phyloP scores from a whole-genome alignment of 805 yeast species.

The Lipomyces spencermartinsiae region DNA sequence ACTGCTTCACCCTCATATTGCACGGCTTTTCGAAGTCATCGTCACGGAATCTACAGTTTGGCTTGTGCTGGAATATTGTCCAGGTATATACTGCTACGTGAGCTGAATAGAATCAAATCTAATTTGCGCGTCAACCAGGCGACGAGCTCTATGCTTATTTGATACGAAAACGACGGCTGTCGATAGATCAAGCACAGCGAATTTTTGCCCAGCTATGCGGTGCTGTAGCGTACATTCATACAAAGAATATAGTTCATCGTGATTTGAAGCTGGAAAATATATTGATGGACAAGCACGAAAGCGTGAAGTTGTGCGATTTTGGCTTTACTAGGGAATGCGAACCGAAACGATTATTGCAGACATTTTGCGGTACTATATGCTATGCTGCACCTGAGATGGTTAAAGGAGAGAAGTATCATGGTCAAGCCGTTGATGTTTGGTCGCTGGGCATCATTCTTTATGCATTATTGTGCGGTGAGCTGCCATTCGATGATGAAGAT shows the following conservation, averaged over 20 bases:
- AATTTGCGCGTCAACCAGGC: slow-evolving; percentile 45
- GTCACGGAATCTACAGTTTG: slow-evolving; percentile 80
- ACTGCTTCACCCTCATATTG: slow-evolving; percentile 81
- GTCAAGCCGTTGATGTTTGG: slow-evolving; percentile 83
- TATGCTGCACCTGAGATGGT: slow-evolving; percentile 97
- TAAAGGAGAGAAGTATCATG: slow-evolving; percentile 71
- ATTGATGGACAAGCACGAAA: slow-evolving; percentile 59
- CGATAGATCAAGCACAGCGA: slow-evolving; percentile 51
- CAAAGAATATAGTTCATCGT: slow-evolving; percentile 78
- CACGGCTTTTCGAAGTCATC: slow-evolving; percentile 83
- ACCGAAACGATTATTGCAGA: slow-evolving; percentile 65
- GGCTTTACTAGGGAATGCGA: slow-evolving; percentile 88
- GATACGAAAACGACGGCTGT: slow-evolving; percentile 43
- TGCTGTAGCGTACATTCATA: slow-evolving; percentile 76
- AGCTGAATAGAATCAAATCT: background rate
- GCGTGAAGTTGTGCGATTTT: slow-evolving; percentile 86
- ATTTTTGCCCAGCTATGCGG: slow-evolving; percentile 61
- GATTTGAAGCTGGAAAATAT: slow-evolving; percentile 77
- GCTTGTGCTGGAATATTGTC: slow-evolving; percentile 90
- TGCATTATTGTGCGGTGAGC: slow-evolving; percentile 80
- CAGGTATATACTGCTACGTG: slow-evolving; percentile 47
- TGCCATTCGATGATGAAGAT: slow-evolving; percentile 90
- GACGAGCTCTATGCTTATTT: slow-evolving; percentile 50
- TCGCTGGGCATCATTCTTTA: slow-evolving; percentile 86
- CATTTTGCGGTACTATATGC: slow-evolving; percentile 92